These are phyloP conservation scores for Sphaerobolus stellatus DNA, from an alignment of 1,284 basidiomycete genomes.

Conservation along the genomic window DNA sequence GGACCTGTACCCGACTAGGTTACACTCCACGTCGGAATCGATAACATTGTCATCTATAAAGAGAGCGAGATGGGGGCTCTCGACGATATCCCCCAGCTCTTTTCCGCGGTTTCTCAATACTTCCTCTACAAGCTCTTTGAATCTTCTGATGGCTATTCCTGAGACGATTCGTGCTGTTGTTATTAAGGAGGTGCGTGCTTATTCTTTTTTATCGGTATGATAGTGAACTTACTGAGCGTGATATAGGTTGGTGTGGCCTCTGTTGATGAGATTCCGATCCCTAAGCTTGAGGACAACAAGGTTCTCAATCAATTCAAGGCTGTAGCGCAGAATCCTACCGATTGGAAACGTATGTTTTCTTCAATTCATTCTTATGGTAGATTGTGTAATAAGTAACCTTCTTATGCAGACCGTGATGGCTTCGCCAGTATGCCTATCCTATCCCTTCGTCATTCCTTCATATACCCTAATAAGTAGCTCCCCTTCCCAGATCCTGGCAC, in stretches of 20 bases:
- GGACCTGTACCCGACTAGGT: too few species aligned
- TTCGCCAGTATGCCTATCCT: slow-evolving; percentile 17
- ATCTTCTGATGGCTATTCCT: neutral
- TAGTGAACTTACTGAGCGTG: too few species aligned
- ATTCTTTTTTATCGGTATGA: too few species aligned
- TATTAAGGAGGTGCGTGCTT: slow-evolving; percentile 5
- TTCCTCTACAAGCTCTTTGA: too few species aligned
- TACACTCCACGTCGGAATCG: too few species aligned
- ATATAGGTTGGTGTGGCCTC: slow-evolving; percentile 5
- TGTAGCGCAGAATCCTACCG: slow-evolving; percentile 24
- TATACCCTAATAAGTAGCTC: neutral
- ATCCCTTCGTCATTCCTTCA: neutral
- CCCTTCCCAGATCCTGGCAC: neutral
- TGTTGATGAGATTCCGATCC: slow-evolving; percentile 33
- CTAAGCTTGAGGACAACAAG: slow-evolving; percentile 13
- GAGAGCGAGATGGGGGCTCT: too few species aligned
- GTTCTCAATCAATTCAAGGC: slow-evolving; percentile 20
- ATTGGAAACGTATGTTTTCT: slow-evolving; percentile 18
- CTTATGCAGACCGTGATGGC: slow-evolving; percentile 14
- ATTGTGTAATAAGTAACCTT: neutral
- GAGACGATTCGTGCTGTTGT: slow-evolving; percentile 4
- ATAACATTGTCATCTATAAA: too few species aligned
- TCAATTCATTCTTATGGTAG: neutral
- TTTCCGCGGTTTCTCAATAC: too few species aligned
- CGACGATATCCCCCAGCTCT: too few species aligned